Evolutionary conservation across 768 basidiomycete species (phyloP), one percentile per base, ranked within the genome.

Genomic region (Agaricus subrufescens): DNA sequence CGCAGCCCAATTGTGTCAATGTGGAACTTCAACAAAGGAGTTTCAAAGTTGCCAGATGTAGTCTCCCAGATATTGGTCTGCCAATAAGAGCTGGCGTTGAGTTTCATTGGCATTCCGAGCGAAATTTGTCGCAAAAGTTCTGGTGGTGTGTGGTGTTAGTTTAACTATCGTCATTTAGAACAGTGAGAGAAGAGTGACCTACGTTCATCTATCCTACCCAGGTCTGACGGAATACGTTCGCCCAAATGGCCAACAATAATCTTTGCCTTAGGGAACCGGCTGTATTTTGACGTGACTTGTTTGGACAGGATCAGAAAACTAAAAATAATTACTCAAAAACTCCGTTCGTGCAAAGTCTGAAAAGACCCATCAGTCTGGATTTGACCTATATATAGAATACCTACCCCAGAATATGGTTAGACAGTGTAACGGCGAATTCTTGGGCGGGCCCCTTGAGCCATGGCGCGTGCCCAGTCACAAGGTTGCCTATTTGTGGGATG

Each of bases 241-340:
- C 75, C 75, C 25, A 77, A 58, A 62, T 77, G 76, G 1, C 74
- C 76, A 19, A 76, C 71, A 19, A 77, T 75, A 11, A 75, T 63
- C 38, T 72, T 71, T 29, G 73, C 53, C 12, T 69, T 66, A 0
- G 76, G 75, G 54, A 76, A 77, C 2, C 76, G 74, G 57, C 75
- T 77, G 25, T 40, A 26, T n/a, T 34, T 50, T 15, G 44, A 27
- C 11, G 9, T 43, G 10, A 31, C 44, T 15, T 44, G 38, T 40
- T 25, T 2, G 6, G 12, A 14, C 51, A 12, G 11, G 6, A 25
- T 23, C 44, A 38, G 2, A 19, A 2, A 34, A 27, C 5, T 10
- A 23, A 10, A 42, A 4, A 25, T n/a, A 49, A 54, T 52, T 61
- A 74, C 72, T 75, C 73, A 51, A 75, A 74, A 3, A 77, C 70